These are phyloP conservation scores for Psilocybe mexicana DNA, from an alignment of 1,284 basidiomycete species.

Conservation along the genomic window DNA sequence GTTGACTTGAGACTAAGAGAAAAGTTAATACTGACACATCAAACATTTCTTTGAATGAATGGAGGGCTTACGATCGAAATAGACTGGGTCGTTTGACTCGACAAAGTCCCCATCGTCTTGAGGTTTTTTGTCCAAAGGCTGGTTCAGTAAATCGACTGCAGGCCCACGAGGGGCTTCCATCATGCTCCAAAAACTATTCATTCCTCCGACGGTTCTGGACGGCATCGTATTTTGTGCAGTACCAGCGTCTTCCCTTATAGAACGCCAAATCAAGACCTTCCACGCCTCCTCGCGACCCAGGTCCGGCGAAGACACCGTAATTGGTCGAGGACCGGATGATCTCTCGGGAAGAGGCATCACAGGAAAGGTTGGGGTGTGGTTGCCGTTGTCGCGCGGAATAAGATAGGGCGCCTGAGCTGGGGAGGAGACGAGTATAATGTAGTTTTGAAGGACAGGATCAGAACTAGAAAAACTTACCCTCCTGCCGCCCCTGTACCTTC, in stretches of 20 bases:
- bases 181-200: conserved; percentile 70
- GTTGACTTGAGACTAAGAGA: conserved; percentile 33
- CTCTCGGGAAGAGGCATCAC: conserved; percentile 64
- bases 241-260: conserved; percentile 66
- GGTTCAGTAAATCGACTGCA: conserved; percentile 52
- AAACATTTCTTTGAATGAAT: background rate
- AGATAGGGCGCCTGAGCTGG: conserved; percentile 46
- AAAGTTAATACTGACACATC: background rate
- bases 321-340: conserved; percentile 68
- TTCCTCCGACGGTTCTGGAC: conserved; percentile 54
- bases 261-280: conserved; percentile 74
- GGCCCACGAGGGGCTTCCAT: conserved; percentile 62
- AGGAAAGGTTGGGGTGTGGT: conserved; percentile 51
- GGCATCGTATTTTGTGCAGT: conserved; percentile 70
- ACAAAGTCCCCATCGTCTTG: conserved; percentile 25
- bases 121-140: conserved; percentile 18
- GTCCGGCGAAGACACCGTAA: conserved; percentile 58
- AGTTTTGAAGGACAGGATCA: conserved; percentile 2
- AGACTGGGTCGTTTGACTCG: conserved; percentile 48
- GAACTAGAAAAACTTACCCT: conserved; percentile 47
- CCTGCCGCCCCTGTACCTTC: conserved; percentile 75
- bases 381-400: conserved; percentile 65
- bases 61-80: conserved; percentile 66
- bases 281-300: conserved; percentile 40
- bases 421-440: too few relatives aligned